Base-by-base conservation (phyloP, 2,329 filamentous ascomycete species). In the Fusarium sp. region DNA sequence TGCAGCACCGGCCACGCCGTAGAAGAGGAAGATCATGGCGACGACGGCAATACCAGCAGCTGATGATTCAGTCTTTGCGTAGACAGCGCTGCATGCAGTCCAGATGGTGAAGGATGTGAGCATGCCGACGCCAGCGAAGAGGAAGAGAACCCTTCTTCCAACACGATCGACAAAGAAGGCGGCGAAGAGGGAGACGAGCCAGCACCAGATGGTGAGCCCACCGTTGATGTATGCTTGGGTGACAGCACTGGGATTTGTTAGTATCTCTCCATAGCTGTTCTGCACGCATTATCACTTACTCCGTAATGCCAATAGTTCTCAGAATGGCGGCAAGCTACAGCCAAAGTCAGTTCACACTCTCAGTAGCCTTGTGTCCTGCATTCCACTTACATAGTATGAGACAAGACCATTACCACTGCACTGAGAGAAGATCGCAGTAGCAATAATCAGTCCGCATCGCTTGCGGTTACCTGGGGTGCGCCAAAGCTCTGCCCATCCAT, bases 1-100 rank as follows among this genome's bases (percentile, higher is more conserved):
- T 3, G 76, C 76, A 9, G 76, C 74, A 11, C 76, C 76, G 0
- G 76, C 76, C 5, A 75, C 63, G 4, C 74, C 76, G 42, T 78
- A 78, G 47, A 78, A 78, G 2, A 78, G 63, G 39, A 78, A 78
- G 20, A 78, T 78, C 76, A 77, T 78, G 8, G 76, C 76, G 0
- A 78, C 70, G 2, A 78, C 76, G 2, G 74, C 76, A 3, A 77
- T 78, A 3, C 74, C 76, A 0, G 74, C 73, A 0, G 66, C 47
- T 0, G 68, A 36, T 0, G 73, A 76, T n/a, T 75, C 76, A 0
- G 76, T 77, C 30, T 77, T 75, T 12, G 74, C 73, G 5, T 78
- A 78, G 4, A 78, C 73, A 0, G 76, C 76, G 2, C 76, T 75
- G 36, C 71, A 78, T 2, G 71, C 75, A 6, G 76, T 78, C 76